Percentiles rank a stretch among this genome's conserved stretches.
Evolutionary conservation across 2,329 filamentous ascomycete genomes (phyloP).

Genomic region (Aspergillus fijiensis): DNA sequence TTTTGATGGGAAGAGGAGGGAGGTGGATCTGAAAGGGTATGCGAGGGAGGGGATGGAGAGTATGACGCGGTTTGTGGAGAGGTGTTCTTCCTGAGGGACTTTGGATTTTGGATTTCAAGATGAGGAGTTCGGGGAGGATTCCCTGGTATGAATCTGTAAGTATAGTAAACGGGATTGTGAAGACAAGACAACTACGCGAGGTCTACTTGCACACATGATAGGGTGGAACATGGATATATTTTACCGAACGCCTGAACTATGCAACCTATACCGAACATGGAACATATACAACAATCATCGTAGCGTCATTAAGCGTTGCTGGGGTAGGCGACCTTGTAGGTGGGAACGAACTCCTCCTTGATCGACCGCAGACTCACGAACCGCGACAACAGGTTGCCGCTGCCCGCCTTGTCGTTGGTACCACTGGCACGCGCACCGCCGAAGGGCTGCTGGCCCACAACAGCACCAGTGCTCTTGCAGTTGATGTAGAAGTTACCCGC

Average conservation of each 20-base stretch:
- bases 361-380: constrained; percentile 68
- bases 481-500: constrained; percentile 47
- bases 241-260: no score
- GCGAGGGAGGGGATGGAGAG: constrained; percentile 53
- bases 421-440: constrained; percentile 68
- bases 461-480: constrained; percentile 61
- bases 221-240: not conserved
- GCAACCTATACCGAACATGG: not conserved
- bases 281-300: not conserved
- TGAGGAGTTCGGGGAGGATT: no score
- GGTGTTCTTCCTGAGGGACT: constrained; percentile 21
- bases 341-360: constrained; percentile 72
- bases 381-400: constrained; percentile 60
- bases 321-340: constrained; percentile 64
- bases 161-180: no score
- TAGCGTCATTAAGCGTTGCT: constrained; percentile 62
- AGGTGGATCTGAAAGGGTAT: constrained; percentile 51
- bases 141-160: no score
- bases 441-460: constrained; percentile 71
- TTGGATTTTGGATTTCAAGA: no score
- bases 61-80: constrained; percentile 47
- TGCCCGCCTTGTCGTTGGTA: constrained; percentile 72
- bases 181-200: no score
- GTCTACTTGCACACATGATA: not conserved
- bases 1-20: constrained; percentile 55